Base-by-base conservation (phyloP, 192 early-diverging fungal genomes). In the Chytriomyces confervae region DNA sequence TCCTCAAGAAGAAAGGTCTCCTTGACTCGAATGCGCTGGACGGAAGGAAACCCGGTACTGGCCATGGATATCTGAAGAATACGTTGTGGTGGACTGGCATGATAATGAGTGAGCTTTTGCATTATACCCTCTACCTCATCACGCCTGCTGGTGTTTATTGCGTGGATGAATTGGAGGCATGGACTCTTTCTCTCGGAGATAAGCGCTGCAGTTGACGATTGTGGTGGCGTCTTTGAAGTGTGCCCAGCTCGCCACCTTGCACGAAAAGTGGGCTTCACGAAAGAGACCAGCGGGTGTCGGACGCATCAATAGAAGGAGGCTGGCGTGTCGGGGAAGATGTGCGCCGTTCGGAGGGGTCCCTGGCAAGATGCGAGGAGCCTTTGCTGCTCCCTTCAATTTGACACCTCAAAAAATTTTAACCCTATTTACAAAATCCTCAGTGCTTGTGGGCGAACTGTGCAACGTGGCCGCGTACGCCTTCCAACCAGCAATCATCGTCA, bases 391-490 rank as follows among this genome's bases (percentile, higher is more conserved):
- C 46, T 20, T 9, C 75, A 67, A 49, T 53, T 50, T 24, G 23
- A 47, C 2, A 16, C 45, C 63, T 29, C 2, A 0, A n/a, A 49
- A 49, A 3, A 3, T 46, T 49, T 43, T 10, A 16, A 23, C 76
- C 44, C 5, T 20, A 23, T 68, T 62, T 47, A 36, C 36, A 36
- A 36, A 36, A 36, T 36, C 36, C 29, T 7, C 61, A 76, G 92
- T 98, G 94, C 91, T 91, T 6, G 75, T 95, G 44, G 96, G 96
- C 72, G 96, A 98, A 87, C 84, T 97, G 72, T 93, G 91, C 81
- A 98, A 98, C 86, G 95, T 98, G 82, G 92, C 93, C 5, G 97
- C 96, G 5, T 98, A 98, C 79, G 94, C 94, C 50, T 98, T 98
- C 89, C 92, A 94, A 48, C 96, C 96, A 1, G 94, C 96, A 24